Evolutionary conservation across 208 protist genomes (phyloP), one percentile per base, ranked within the genome.

Genomic region (Acanthamoeba lenticulata): DNA sequence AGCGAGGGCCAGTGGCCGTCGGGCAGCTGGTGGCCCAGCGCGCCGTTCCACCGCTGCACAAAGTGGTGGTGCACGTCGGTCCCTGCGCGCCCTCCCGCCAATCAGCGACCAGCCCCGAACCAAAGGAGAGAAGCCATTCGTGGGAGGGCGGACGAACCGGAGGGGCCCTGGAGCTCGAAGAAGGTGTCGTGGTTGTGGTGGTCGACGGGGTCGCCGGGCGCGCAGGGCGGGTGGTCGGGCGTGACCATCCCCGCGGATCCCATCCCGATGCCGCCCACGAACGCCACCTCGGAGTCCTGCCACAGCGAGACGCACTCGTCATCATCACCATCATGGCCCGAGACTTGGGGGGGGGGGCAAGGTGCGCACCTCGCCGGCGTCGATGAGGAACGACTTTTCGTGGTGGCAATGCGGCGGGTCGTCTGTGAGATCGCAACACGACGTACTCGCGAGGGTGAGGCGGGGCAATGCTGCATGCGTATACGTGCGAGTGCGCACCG

Each of bases 61-160:
- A 74, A 74, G 36, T 74, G 65, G 9, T 74, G 65, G 36, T 74
- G 65, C n/a, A 74, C 65, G 36, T 74, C 65, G 65, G 65, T 74
- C 32, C 11, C 65, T 74, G 60, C 27, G 60, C 5, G 27, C 13
- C 4, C 6, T 5, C 27, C 6, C 13, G 29, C 27, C 45, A 52
- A 52, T 15, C 5, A 52, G 9, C 9, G 45, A 52, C 9, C 45
- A 52, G 52, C 52, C 11, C 11, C 21, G 52, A 60, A 60, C 21
- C 11, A 27, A 21, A 60, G 21, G 11, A 60, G 52, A 27, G 52
- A 27, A 60, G 52, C 17, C 9, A 40, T 1, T 40, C 13, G n/a
- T n/a, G 52, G 3, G 52, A 4, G 1, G 1, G 65, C 7, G 4
- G 2, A 11, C 27, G 65, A 9, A 74, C 65, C 65, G 7, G 65